Conservation (phyloP, 2,329 filamentous ascomycete species). For the Didymella segeticola region DNA sequence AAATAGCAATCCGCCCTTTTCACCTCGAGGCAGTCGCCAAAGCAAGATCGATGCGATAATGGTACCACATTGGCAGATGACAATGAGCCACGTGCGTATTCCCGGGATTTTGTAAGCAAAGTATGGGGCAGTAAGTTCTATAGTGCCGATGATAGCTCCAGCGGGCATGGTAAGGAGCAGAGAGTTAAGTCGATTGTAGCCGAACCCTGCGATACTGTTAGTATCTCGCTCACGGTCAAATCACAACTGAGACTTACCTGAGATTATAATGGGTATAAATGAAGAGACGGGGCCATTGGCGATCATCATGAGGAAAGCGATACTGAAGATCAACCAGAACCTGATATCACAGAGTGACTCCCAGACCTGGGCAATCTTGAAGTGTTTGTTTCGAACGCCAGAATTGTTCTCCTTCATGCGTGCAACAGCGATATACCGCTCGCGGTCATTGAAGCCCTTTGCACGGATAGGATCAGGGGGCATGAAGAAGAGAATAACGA, state of each 20-base stretch:
- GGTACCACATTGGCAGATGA: conserved; percentile 45
- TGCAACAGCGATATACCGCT: conserved; percentile 64
- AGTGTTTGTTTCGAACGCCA: conserved; percentile 72
- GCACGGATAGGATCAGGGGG: conserved; percentile 52
- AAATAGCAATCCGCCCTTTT: conserved; percentile 57
- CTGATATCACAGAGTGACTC: conserved; percentile 63
- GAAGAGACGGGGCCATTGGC: conserved; percentile 38
- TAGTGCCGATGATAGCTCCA: conserved; percentile 33
- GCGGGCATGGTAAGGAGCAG: conserved; percentile 35
- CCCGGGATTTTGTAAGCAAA: conserved; percentile 30
- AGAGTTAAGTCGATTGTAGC: conserved; percentile 36
- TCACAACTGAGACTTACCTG: background rate
- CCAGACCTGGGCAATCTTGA: conserved; percentile 69
- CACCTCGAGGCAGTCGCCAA: conserved; percentile 52
- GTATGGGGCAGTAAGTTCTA: conserved; percentile 33
- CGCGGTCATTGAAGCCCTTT: conserved; percentile 45
- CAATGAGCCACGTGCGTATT: conserved; percentile 42
- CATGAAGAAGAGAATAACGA: conserved; percentile 48
- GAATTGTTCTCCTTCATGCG: conserved; percentile 76
- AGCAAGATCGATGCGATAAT: conserved; percentile 53
- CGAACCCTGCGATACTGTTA: conserved; percentile 24
- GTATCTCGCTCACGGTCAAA: background rate
- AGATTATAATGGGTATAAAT: conserved; percentile 43
- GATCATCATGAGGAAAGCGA: conserved; percentile 41
- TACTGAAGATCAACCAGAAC: conserved; percentile 56